Evolutionary conservation across 805 yeast species (phyloP).

Genomic region (Saccharomyces paradoxus): DNA sequence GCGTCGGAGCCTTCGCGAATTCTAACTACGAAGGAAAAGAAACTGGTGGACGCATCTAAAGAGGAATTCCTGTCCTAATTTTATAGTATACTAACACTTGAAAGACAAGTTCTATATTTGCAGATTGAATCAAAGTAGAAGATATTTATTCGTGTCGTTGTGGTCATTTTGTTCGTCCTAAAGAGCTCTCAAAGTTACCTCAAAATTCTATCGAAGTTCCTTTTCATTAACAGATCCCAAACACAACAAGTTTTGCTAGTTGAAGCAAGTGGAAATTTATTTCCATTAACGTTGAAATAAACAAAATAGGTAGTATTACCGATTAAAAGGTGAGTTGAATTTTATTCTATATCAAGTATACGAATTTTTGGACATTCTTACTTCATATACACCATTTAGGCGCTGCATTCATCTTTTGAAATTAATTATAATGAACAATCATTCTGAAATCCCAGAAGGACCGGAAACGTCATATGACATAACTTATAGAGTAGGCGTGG

Average conservation of each 20-base stretch:
- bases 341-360: background rate
- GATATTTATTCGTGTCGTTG: background rate
- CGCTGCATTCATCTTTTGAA: background rate
- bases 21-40: background rate
- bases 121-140: background rate
- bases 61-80: background rate
- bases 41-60: background rate
- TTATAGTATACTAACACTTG: background rate
- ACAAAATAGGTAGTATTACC: background rate
- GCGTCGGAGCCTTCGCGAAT: background rate
- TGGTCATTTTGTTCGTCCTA: background rate
- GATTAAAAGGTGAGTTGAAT: background rate
- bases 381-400: background rate
- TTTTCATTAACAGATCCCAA: background rate
- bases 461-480: slow-evolving; percentile 32
- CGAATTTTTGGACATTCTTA: background rate
- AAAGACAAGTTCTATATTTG: background rate
- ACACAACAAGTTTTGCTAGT: background rate
- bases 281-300: background rate
- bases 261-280: background rate
- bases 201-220: background rate
- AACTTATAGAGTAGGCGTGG: slow-evolving; percentile 78
- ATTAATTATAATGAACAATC: slow-evolving; percentile 1
- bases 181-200: background rate
- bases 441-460: background rate